Percentiles rank a stretch among this genome's conserved stretches.
Evolutionary conservation across 2,329 filamentous ascomycete species (phyloP).

Genomic region (Aureobasidium namibiae): DNA sequence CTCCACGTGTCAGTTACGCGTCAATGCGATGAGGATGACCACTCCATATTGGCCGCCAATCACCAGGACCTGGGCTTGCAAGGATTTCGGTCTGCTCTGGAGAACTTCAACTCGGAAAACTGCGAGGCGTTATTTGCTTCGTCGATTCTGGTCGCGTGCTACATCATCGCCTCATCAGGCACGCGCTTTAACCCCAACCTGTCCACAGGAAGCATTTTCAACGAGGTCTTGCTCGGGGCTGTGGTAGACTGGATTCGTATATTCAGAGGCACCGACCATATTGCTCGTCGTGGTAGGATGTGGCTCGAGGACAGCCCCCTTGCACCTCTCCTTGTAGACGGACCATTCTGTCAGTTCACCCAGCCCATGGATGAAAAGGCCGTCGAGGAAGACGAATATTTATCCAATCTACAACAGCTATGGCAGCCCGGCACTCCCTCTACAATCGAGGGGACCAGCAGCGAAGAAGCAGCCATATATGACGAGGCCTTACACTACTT

Average conservation of each 20-base stretch:
- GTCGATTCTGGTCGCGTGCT: constrained; percentile 5
- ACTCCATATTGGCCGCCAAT: constrained; percentile 9
- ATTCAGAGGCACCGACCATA: constrained; percentile 6
- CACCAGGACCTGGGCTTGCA: constrained; percentile 6
- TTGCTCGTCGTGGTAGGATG: constrained; percentile 1
- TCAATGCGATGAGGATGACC: constrained; percentile 13
- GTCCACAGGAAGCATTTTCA: not conserved
- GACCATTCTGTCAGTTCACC: not conserved
- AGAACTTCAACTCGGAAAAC: constrained; percentile 7
- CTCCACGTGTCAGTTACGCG: constrained; percentile 19
- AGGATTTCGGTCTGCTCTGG: not conserved
- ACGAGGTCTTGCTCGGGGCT: constrained; percentile 5
- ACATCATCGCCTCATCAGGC: constrained; percentile 10
- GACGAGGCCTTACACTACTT: constrained; percentile 6
- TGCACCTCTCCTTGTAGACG: not conserved
- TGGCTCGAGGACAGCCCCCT: constrained; percentile 7
- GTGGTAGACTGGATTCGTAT: constrained; percentile 10
- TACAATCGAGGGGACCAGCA: not conserved
- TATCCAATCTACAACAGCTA: not conserved
- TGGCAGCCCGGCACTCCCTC: constrained; percentile 4
- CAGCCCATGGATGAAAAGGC: not conserved
- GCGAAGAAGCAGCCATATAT: not conserved
- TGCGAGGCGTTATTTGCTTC: constrained; percentile 7
- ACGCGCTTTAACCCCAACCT: not conserved
- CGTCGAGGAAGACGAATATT: constrained; percentile 1